Evolutionary conservation across 331 rosid species (phyloP), one percentile per base, ranked within the genome.

Genomic region (Pyracantha coccinea): DNA sequence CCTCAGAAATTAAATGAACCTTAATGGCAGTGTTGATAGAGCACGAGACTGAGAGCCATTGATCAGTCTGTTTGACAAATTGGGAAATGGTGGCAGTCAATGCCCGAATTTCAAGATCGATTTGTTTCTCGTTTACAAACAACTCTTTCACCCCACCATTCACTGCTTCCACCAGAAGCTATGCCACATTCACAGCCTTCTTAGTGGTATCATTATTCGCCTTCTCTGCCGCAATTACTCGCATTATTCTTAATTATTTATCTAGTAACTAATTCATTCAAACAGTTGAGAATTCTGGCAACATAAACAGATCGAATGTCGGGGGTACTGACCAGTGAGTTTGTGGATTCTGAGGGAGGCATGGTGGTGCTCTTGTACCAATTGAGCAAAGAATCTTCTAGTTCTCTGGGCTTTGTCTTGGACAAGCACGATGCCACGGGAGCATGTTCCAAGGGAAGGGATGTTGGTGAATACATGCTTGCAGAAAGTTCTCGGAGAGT

Each of bases 121-220:
- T 89, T 19, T 86, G 80, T 78, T 92, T 90, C 91, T 92, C 86
- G 25, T 83, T 83, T 53, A 87, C 7, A 65, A 92, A 89, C n/a
- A 88, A 82, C n/a, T 80, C 91, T 59, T 90, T 89, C 3, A 92
- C 97, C 8, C 95, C 91, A 9, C 91, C 69, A 61, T 90, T 90
- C 52, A 93, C 98, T 0, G 90, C 88, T 21, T 87, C 90, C 54
- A 90, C 95, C 84, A 93, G 68, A 35, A 89, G 87, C 72, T 89
- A 81, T 65, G 97, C 85, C 54, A 87, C 90, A 0, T 83, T 83
- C 58, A 20, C 79, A 0, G 91, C 88, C 21, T 83, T 87, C 75
- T 58, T 78, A 4, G 89, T 87, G 2, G 98, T 88, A 1, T 83
- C 89, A 79, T 87, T 86, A 82, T 85, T 93, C 60, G 88, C 86